Conservation (phyloP, 805 yeast genomes). For the Schwanniomyces yamadae region DNA sequence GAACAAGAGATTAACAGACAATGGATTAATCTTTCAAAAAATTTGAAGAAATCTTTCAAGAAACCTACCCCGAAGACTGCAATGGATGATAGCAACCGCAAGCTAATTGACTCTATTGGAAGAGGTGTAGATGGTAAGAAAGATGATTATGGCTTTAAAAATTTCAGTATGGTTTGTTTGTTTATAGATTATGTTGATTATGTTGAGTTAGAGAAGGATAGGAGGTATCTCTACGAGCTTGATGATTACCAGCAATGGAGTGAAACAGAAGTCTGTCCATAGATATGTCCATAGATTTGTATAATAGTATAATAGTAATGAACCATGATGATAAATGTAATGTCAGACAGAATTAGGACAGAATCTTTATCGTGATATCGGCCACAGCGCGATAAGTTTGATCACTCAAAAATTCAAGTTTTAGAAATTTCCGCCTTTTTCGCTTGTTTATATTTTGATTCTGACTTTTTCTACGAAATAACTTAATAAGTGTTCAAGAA, state of each 20-base stretch:
- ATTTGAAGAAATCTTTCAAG: slow-evolving; percentile 62
- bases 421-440: slow-evolving; percentile 8
- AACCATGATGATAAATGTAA: too few relatives aligned
- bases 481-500: slow-evolving; percentile 3
- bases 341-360: too few relatives aligned
- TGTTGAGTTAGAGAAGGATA: slow-evolving; percentile 57
- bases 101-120: slow-evolving; percentile 63
- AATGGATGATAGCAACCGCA: slow-evolving; percentile 53
- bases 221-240: slow-evolving; percentile 54
- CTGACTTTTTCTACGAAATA: slow-evolving; percentile 3
- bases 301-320: too few relatives aligned
- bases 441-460: slow-evolving; percentile 10
- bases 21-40: slow-evolving; percentile 61
- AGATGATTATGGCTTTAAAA: slow-evolving; percentile 59
- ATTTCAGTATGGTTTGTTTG: slow-evolving; percentile 68
- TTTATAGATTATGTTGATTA: slow-evolving; percentile 71
- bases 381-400: slow-evolving; percentile 4
- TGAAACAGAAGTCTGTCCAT: slow-evolving; percentile 79
- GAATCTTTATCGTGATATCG: too few relatives aligned
- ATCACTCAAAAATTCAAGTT: too few relatives aligned
- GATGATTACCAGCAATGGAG: slow-evolving; percentile 64
- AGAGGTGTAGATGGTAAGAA: slow-evolving; percentile 83
- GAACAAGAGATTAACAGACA: slow-evolving; percentile 56
- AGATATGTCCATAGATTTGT: slow-evolving; percentile 8
- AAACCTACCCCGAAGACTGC: slow-evolving; percentile 71